Conservation (phyloP, 805 yeast species). For the Saccharomyces mikatae region DNA sequence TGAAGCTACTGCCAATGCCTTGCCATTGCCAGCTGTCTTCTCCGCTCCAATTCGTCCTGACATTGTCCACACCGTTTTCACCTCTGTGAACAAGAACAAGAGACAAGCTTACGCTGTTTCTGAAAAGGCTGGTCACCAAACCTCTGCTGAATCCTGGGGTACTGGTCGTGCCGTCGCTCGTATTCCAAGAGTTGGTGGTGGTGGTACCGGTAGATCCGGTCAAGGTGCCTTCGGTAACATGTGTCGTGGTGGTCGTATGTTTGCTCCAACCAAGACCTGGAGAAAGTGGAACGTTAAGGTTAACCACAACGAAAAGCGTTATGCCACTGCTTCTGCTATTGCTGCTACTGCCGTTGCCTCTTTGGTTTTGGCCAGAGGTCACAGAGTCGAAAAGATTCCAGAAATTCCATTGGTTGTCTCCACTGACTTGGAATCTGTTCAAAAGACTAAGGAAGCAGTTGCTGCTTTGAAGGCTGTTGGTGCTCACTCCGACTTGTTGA, state of each 20-base stretch:
- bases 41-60: slow-evolving; percentile 99
- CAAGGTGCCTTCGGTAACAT: slow-evolving; percentile 99
- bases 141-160: slow-evolving; percentile 99
- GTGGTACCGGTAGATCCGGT: slow-evolving; percentile 99
- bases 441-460: slow-evolving; percentile 97
- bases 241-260: slow-evolving; percentile 99
- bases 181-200: slow-evolving; percentile 99
- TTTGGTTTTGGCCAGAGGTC: slow-evolving; percentile 98
- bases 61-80: slow-evolving; percentile 97
- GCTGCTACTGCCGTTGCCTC: slow-evolving; percentile 99
- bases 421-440: slow-evolving; percentile 82
- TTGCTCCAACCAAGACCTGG: slow-evolving; percentile 99
- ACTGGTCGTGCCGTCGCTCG: slow-evolving; percentile 99
- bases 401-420: slow-evolving; percentile 98
- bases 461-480: slow-evolving; percentile 97
- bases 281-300: slow-evolving; percentile 99
- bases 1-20: slow-evolving; percentile 72
- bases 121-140: slow-evolving; percentile 98
- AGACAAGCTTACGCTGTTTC: slow-evolving; percentile 99
- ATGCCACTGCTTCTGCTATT: slow-evolving; percentile 98
- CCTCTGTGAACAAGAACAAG: slow-evolving; percentile 99
- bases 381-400: slow-evolving; percentile 96
- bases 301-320: slow-evolving; percentile 99
- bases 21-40: slow-evolving; percentile 97
- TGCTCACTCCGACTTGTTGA: slow-evolving; percentile 96